Base-by-base conservation (phyloP, 169 alveolate species). In the Eimeria sp. region DNA sequence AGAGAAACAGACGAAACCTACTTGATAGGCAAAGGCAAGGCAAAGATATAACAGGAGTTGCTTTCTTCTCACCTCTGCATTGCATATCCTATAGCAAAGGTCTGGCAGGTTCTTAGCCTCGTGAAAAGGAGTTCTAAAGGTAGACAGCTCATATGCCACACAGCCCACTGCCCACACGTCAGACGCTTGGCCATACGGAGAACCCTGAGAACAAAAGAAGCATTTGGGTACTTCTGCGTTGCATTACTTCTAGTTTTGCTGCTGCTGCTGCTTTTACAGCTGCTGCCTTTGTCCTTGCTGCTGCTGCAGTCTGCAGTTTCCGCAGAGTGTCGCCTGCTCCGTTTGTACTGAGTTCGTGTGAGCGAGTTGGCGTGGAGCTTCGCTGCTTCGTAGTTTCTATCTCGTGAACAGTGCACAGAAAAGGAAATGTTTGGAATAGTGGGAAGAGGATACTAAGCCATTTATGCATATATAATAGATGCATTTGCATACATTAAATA, bases 131-230 rank as follows among this genome's bases (percentile, higher is more conserved):
- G 98, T 98, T 47, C 95, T 78, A 78, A 98, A 97, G 9, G 98
- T 95, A 18, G 95, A 96, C 73, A 98, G 88, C 82, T 98, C 99
- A 76, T 97, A 98, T 25, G 97, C 88, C 27, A 98, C 98, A 90
- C 99, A 98, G 49, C 99, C 99, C 27, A 99, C 96, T 2, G 99
- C 99, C 99, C 99, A 99, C 22, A 99, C 98, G 98, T 99, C 99
- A 75, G 99, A 98, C 84, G 99, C 99, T 97, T 99, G 98, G 94
- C 99, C 99, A 97, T 99, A 99, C 20, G 99, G 99, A 73, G 98
- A 98, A 78, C 99, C 99, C 98, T 99, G 89, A 82, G 47, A 20
- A 45, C n/a, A 87, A 30, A 45, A 73, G 4, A 27, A n/a, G 84
- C 84, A 73, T 6, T 9, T 27, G 84, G 25, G 7, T 14, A 27